Base-by-base conservation (phyloP, 305 asterid genomes). In the Fraxinus floribunda region DNA sequence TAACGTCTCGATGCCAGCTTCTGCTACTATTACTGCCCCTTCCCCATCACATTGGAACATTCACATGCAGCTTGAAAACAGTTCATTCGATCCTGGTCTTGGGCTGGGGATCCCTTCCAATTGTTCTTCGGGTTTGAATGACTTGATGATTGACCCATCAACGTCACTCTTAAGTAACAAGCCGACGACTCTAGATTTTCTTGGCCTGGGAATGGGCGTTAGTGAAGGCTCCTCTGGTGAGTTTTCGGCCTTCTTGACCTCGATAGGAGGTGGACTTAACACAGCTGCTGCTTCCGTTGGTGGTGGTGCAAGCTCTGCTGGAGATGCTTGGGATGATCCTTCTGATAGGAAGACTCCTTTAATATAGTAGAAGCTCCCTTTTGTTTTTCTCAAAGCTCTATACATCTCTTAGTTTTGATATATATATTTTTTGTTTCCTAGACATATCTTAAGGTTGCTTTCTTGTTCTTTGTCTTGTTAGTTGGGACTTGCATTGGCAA, bases 121-220 rank as follows among this genome's bases (percentile, higher is more conserved):
- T 46, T 87, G 71, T 55, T 55, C 88, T 16, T 78, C 90, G 13
- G 82, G 92, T 49, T 88, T 84, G 24, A 84, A 84, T 0, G 91
- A 88, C 15, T 38, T 89, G 80, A 87, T 86, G 90, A 83, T 91
- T 84, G 83, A 87, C 77, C 78, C 86, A 0, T 87, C 93, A 29
- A 11, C 38, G 1, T 26, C 83, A 10, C 71, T 88, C 15, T 87
- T 82, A 22, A 84, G 89, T 0, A 80, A 44, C 82, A 89, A 72
- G 87, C 93, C 93, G 5, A 80, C 91, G 0, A 92, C 94, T 4
- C 88, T 92, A 0, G 97, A 92, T 85, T 90, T 92, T 78, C 93
- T 92, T 1, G 97, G 97, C 7, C 77, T 91, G 7, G 91, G 97
- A 83, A 74, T 85, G 87, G 88, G 85, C 3, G 86, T 39, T 0